phyloP scores from a whole-genome alignment of 2,329 filamentous ascomycete species.

The Thermothelomyces thermophilus region DNA sequence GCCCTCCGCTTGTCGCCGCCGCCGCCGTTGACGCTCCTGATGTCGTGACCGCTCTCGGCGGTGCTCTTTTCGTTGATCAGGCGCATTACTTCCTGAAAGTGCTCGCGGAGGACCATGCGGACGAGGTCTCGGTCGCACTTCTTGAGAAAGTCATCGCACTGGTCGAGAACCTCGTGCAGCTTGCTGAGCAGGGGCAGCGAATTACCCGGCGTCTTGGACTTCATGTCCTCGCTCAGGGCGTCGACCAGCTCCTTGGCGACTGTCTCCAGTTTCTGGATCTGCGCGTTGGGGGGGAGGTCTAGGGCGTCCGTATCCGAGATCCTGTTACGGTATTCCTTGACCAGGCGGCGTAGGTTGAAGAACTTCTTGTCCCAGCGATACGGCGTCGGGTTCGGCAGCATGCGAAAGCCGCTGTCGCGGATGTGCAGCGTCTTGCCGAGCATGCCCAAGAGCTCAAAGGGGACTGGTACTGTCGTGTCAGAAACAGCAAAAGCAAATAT shows the following conservation, averaged over 20 bases:
- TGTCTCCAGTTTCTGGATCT: conserved; percentile 17
- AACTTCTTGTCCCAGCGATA: conserved; percentile 48
- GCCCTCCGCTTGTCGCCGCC: conserved; percentile 5
- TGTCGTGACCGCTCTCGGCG: conserved; percentile 15
- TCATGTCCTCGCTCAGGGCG: conserved; percentile 17
- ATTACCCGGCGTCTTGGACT: conserved; percentile 22
- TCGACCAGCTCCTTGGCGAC: conserved; percentile 9
- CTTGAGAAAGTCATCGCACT: conserved; percentile 39
- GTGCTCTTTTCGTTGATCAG: conserved; percentile 36
- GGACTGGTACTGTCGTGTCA: conserved; percentile 34
- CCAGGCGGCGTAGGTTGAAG: conserved; percentile 38
- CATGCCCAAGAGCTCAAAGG: conserved; percentile 56
- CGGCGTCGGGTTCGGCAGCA: conserved; percentile 51
- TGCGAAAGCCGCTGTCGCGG: conserved; percentile 43
- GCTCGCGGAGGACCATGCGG: conserved; percentile 41
- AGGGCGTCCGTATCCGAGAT: conserved; percentile 23
- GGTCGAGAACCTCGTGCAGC: conserved; percentile 36
- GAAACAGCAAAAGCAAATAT: background rate
- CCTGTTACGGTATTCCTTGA: conserved; percentile 34
- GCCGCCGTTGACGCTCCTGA: conserved; percentile 12
- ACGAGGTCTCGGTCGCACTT: conserved; percentile 32
- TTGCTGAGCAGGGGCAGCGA: conserved; percentile 33
- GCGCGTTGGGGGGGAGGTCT: conserved; percentile 1
- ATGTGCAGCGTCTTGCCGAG: conserved; percentile 45
- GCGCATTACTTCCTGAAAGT: conserved; percentile 42